Evolutionary conservation across 345 rosid species (phyloP).

Genomic region (Dovyalis caffra): DNA sequence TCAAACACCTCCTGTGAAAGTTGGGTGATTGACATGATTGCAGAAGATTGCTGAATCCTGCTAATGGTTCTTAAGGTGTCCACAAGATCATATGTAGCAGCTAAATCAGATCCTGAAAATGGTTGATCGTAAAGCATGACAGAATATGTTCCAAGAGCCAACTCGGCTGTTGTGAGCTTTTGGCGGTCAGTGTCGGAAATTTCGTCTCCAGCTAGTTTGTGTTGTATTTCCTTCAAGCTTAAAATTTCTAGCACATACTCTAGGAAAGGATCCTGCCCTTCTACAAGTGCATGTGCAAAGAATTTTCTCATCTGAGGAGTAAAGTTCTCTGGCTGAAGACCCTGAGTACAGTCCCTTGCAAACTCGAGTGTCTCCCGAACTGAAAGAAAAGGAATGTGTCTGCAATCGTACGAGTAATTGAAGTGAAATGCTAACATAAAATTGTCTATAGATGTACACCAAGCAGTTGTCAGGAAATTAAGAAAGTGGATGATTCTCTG

Average conservation of each 20-base stretch:
- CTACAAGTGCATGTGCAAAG: constrained; percentile 41
- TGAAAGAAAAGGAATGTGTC: constrained; percentile 35
- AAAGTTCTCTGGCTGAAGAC: constrained; percentile 35
- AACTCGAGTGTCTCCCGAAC: constrained; percentile 38
- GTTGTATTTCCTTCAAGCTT: constrained; percentile 28
- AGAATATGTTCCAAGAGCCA: constrained; percentile 31
- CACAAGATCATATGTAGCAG: constrained; percentile 28
- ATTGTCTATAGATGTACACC: too few relatives aligned
- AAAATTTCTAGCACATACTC: constrained; percentile 34
- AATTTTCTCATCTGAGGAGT: constrained; percentile 40
- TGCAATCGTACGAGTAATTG: constrained; percentile 7
- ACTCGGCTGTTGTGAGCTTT: constrained; percentile 36
- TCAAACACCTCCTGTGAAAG: constrained; percentile 32
- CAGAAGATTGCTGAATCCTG: constrained; percentile 37
- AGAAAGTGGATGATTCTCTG: too few relatives aligned
- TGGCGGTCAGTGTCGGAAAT: constrained; percentile 30
- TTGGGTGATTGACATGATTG: constrained; percentile 26
- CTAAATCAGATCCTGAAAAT: constrained; percentile 28
- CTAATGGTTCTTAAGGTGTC: constrained; percentile 33
- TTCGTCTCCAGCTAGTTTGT: constrained; percentile 29
- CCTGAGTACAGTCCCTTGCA: constrained; percentile 42
- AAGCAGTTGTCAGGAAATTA: too few relatives aligned
- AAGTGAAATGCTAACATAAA: not conserved
- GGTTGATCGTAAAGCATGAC: constrained; percentile 39
- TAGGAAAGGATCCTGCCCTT: constrained; percentile 38